A percentile compares a stretch with the other conserved stretches of the same genome.
These are phyloP conservation scores for Petunia axillaris DNA, from an alignment of 257 asterid genomes.

Conservation along the genomic window DNA sequence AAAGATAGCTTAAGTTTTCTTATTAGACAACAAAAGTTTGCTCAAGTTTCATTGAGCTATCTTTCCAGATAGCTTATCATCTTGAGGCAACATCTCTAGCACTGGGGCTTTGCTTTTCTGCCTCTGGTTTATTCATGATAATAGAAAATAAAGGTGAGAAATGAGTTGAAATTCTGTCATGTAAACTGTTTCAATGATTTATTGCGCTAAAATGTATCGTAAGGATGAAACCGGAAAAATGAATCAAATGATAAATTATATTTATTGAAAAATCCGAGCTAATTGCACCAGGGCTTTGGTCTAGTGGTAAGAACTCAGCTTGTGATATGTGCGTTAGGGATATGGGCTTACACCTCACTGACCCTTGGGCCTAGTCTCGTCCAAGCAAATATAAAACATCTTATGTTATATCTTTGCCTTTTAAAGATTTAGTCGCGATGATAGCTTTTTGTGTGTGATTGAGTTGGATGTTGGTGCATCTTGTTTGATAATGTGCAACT, in stretches of 20 bases:
- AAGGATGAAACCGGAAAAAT: background rate
- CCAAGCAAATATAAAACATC: background rate
- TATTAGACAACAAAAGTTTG: background rate
- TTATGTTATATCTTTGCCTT: background rate
- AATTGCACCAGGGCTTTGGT: too few species aligned
- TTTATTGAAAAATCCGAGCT: too few species aligned
- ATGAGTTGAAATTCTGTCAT: slow-evolving; percentile 18
- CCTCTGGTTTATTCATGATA: background rate
- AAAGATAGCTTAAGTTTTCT: too few species aligned
- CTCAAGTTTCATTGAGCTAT: background rate
- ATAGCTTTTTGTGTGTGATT: background rate
- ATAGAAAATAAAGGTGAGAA: background rate
- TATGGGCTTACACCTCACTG: background rate
- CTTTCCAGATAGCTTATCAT: background rate
- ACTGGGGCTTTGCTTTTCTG: background rate
- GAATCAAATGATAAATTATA: background rate
- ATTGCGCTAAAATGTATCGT: background rate
- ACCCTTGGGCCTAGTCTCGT: background rate
- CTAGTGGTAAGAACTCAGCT: too few species aligned
- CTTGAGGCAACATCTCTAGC: slow-evolving; percentile 8
- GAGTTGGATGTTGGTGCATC: slow-evolving; percentile 20
- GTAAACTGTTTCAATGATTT: background rate
- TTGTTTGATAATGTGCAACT: slow-evolving; percentile 2
- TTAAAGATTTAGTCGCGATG: background rate
- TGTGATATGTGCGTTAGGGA: background rate